Percentiles rank a stretch among this genome's conserved stretches.
phyloP scores from a whole-genome alignment of 768 basidiomycete genomes.

The Tricholoma saponaceum region DNA sequence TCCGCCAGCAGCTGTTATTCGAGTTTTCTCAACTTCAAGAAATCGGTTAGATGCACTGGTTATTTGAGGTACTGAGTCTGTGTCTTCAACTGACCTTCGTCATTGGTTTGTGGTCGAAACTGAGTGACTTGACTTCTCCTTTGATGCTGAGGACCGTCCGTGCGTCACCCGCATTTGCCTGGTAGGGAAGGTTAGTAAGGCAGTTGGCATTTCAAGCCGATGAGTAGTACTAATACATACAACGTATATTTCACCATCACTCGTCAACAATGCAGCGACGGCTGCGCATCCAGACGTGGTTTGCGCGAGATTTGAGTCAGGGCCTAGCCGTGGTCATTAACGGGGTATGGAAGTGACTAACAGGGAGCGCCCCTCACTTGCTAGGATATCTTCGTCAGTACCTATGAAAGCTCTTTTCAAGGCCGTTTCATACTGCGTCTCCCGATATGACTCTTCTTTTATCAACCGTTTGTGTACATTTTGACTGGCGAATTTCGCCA shows the following conservation, averaged over 20 bases:
- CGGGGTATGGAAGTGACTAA: slow-evolving; percentile 13
- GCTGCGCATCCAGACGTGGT: slow-evolving; percentile 98
- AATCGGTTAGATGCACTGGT: slow-evolving; percentile 2
- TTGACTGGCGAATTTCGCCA: slow-evolving; percentile 81
- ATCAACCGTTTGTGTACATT: slow-evolving; percentile 77
- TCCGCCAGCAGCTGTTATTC: slow-evolving; percentile 89
- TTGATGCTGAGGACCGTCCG: slow-evolving; percentile 84
- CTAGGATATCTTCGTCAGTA: slow-evolving; percentile 90
- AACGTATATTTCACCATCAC: slow-evolving; percentile 73
- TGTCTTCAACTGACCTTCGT: slow-evolving; percentile 51
- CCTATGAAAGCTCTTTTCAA: slow-evolving; percentile 88
- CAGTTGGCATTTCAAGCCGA: slow-evolving; percentile 6
- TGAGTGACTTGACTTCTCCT: slow-evolving; percentile 84
- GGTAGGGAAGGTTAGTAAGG: slow-evolving; percentile 12
- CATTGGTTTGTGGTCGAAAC: slow-evolving; percentile 95
- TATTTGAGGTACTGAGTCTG: slow-evolving; percentile 4
- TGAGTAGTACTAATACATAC: slow-evolving; percentile 44
- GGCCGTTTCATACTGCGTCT: slow-evolving; percentile 67
- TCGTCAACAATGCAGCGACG: slow-evolving; percentile 81
- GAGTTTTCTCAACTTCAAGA: slow-evolving; percentile 67
- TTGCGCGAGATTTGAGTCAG: slow-evolving; percentile 74
- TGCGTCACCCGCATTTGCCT: slow-evolving; percentile 99
- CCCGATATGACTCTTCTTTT: slow-evolving; percentile 63
- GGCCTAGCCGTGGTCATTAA: slow-evolving; percentile 45
- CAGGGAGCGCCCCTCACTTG: slow-evolving; percentile 45